phyloP scores from a whole-genome alignment of 805 yeast species.

The Pichia kluyveri region DNA sequence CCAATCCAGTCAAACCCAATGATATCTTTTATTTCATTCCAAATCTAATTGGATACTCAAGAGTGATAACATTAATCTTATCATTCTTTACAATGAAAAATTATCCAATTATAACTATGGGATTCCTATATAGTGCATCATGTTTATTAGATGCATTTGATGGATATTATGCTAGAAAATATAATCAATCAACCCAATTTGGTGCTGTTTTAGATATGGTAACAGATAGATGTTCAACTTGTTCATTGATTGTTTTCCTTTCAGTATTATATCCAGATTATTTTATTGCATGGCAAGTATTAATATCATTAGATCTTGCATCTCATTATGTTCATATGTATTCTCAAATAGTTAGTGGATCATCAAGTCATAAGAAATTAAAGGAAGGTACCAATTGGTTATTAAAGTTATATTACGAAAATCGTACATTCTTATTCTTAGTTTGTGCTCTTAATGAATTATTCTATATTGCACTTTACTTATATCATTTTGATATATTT shows the following conservation, averaged over 20 bases:
- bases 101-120: constrained; percentile 70
- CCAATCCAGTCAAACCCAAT: constrained; percentile 6
- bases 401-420: constrained; percentile 78
- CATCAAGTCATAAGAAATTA: constrained; percentile 75
- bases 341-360: constrained; percentile 77
- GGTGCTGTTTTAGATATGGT: constrained; percentile 99
- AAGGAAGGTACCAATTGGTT: constrained; percentile 62
- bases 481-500: constrained; percentile 52
- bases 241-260: constrained; percentile 82
- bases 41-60: constrained; percentile 79
- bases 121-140: constrained; percentile 71
- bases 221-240: constrained; percentile 94
- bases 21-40: constrained; percentile 76
- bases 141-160: constrained; percentile 94
- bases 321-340: constrained; percentile 99
- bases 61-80: constrained; percentile 73
- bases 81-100: constrained; percentile 76
- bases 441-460: constrained; percentile 92
- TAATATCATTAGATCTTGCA: constrained; percentile 79
- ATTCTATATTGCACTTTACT: constrained; percentile 83
- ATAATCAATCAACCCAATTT: constrained; percentile 79
- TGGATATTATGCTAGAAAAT: constrained; percentile 88
- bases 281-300: constrained; percentile 66
- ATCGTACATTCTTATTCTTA: constrained; percentile 70
- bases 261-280: constrained; percentile 70